phyloP scores from a whole-genome alignment of 2,329 filamentous ascomycete species.

The Dactylellina sp. region DNA sequence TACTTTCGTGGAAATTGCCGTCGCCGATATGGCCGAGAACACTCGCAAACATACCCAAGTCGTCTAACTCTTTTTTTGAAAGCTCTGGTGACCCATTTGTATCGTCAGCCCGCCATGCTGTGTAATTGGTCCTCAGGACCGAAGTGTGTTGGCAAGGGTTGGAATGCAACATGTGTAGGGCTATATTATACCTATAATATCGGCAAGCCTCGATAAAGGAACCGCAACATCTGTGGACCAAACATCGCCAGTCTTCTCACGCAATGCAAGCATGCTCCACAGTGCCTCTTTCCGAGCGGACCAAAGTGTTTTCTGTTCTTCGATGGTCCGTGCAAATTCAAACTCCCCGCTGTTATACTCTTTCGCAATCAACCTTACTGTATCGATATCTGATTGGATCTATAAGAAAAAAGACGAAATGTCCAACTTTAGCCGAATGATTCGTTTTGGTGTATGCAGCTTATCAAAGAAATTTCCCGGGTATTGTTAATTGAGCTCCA shows the following conservation, averaged over 20 bases:
- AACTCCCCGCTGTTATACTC: conserved; percentile 72
- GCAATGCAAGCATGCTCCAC: conserved; percentile 80
- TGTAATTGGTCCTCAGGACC: not conserved
- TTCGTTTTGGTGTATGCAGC: conserved; percentile 47
- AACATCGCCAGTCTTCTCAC: conserved; percentile 73
- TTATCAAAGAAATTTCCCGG: conserved; percentile 47
- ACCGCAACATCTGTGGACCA: conserved; percentile 91
- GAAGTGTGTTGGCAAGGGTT: conserved; percentile 28
- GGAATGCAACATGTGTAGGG: conserved; percentile 42
- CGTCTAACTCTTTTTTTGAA: conserved; percentile 88
- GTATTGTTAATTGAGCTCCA: conserved; percentile 34
- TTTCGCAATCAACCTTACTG: conserved; percentile 74
- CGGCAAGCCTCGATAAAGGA: conserved; percentile 77
- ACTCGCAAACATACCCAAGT: conserved; percentile 85
- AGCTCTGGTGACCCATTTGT: conserved; percentile 70
- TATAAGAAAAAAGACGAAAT: conserved; percentile 58
- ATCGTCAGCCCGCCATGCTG: conserved; percentile 17
- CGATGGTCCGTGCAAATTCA: conserved; percentile 77
- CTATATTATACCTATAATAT: conserved; percentile 71
- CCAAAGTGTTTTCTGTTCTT: conserved; percentile 83
- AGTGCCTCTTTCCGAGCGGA: conserved; percentile 84
- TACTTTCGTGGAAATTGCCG: conserved; percentile 93
- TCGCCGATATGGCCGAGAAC: conserved; percentile 92
- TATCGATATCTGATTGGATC: conserved; percentile 73
- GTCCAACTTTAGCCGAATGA: conserved; percentile 46